A percentile compares a stretch with the other conserved stretches of the same genome.
Evolutionary conservation across 2,329 filamentous ascomycete species (phyloP).

Genomic region (Trichoderma sp.): DNA sequence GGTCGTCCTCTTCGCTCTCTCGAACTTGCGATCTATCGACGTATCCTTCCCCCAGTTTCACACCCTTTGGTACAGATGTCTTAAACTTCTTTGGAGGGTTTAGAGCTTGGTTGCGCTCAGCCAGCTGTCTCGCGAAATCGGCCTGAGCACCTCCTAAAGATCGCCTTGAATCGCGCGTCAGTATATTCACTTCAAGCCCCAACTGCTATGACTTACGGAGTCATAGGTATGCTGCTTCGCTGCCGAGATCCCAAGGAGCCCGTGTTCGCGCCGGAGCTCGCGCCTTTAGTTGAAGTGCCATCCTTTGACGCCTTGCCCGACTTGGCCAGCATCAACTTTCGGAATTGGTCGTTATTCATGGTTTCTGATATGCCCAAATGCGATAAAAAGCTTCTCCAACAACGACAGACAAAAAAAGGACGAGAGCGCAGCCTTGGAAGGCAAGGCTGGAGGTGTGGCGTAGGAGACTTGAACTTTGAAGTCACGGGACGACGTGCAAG

Average conservation of each 20-base stretch:
- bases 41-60: slow-evolving; percentile 76
- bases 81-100: slow-evolving; percentile 70
- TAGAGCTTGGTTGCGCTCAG: slow-evolving; percentile 61
- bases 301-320: slow-evolving; percentile 44
- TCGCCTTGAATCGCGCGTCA: slow-evolving; percentile 50
- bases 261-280: slow-evolving; percentile 33
- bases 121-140: slow-evolving; percentile 82
- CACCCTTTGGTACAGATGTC: slow-evolving; percentile 78
- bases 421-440: slow-evolving; percentile 1
- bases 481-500: slow-evolving; percentile 44
- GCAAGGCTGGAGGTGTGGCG: slow-evolving; percentile 25
- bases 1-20: slow-evolving; percentile 52
- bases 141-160: slow-evolving; percentile 54
- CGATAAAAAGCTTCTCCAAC: background rate
- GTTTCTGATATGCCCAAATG: background rate
- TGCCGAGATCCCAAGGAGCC: slow-evolving; percentile 71
- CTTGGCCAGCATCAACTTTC: slow-evolving; percentile 66
- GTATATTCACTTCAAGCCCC: background rate
- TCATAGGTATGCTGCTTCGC: slow-evolving; percentile 86
- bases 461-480: slow-evolving; percentile 5
- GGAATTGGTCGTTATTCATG: slow-evolving; percentile 97
- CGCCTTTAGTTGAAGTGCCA: slow-evolving; percentile 42
- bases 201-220: slow-evolving; percentile 62
- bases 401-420: background rate
- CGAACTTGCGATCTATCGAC: slow-evolving; percentile 73